Percentiles rank a stretch among this genome's conserved stretches.
Conservation (phyloP, 2,329 filamentous ascomycete species). For the Alternaria conjuncta region DNA sequence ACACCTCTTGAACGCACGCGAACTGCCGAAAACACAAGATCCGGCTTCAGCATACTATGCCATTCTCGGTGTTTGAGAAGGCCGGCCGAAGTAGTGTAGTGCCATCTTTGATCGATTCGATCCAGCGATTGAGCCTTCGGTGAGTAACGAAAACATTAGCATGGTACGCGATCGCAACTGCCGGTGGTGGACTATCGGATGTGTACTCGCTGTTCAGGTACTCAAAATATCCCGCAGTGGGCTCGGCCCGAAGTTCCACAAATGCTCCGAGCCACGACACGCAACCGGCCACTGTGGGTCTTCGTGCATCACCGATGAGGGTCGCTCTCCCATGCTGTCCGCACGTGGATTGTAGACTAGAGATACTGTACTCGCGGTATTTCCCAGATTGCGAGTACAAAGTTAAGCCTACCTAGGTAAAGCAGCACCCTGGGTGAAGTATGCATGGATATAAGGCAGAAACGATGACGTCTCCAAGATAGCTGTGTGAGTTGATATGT, state of each 20-base stretch:
- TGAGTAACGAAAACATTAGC: neutral
- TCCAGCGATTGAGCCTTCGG: neutral
- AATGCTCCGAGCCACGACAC: constrained; percentile 1
- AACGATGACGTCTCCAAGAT: too few relatives aligned
- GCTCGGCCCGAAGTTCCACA: constrained; percentile 3
- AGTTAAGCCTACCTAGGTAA: neutral
- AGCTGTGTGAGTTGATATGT: neutral
- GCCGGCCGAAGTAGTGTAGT: neutral
- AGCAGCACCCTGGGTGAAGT: neutral
- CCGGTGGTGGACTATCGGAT: neutral
- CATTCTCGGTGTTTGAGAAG: neutral
- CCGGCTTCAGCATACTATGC: neutral
- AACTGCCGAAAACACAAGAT: neutral
- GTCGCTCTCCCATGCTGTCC: neutral
- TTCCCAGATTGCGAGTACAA: neutral
- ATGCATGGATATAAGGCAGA: neutral
- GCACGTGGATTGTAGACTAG: neutral
- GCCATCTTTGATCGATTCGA: neutral
- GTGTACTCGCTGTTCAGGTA: neutral
- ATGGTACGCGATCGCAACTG: neutral
- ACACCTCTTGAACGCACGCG: neutral
- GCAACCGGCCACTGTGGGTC: neutral
- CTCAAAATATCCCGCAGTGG: neutral
- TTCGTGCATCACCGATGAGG: neutral
- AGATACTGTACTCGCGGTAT: neutral